Conservation (phyloP, 176 grass and related monocot genomes). For the Canna indica region DNA sequence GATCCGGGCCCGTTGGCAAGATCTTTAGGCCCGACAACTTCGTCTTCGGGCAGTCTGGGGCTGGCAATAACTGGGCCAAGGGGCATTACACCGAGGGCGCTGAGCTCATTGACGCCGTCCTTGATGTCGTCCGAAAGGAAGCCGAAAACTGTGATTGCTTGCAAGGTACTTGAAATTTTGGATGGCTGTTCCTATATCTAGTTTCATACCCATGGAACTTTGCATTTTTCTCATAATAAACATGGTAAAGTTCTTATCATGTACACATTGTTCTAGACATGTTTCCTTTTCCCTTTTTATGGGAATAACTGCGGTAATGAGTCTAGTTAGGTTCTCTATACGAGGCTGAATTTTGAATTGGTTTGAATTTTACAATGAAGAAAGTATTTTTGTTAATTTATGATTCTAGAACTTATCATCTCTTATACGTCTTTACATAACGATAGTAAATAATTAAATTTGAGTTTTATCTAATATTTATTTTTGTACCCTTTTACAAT, state of each 20-base stretch:
- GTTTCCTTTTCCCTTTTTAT: neutral
- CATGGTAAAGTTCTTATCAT: neutral
- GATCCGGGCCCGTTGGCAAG: constrained; percentile 68
- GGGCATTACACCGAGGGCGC: constrained; percentile 93
- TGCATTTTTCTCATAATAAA: neutral
- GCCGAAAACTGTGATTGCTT: constrained; percentile 96
- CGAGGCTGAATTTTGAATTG: too few species aligned
- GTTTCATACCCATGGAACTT: neutral
- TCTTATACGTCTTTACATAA: neutral
- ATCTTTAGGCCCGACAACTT: constrained; percentile 97
- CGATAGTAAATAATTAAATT: neutral
- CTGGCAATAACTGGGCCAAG: constrained; percentile 95
- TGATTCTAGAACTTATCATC: neutral
- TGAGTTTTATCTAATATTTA: neutral
- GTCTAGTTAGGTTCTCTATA: too few species aligned
- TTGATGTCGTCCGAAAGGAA: constrained; percentile 96
- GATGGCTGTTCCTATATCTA: neutral
- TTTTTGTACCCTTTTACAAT: neutral
- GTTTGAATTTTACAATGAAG: too few species aligned
- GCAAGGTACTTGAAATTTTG: constrained; percentile 41
- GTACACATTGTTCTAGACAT: neutral
- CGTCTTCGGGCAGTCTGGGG: constrained; percentile 88
- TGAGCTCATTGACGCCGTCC: constrained; percentile 84
- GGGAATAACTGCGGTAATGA: too few species aligned
- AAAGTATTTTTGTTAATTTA: too few species aligned